Base-by-base conservation (phyloP, 441 rosid genomes). In the Adansonia gregorii region DNA sequence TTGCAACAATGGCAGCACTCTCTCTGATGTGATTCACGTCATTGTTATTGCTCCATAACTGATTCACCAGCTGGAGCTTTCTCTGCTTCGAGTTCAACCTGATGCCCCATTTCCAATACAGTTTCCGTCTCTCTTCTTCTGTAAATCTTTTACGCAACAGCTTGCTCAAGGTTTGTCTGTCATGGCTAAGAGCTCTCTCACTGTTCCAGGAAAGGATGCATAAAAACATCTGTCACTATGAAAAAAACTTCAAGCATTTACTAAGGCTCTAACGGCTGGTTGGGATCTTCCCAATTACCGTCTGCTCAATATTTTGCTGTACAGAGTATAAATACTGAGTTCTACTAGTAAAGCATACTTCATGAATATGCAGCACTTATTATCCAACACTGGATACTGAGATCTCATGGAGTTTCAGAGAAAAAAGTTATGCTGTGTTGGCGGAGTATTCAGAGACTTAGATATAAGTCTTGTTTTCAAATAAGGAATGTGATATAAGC, bases 111-210 rank as follows among this genome's bases (percentile, higher is more conserved):
- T 81, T 93, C 83, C 87, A 80, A 81, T 86, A 95, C 46, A 95
- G 86, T 39, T 83, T 65, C 80, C 68, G 85, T 84, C 93, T 87
- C 79, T 92, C 96, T 64, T 84, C 94, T 83, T 70, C 89, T 0
- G 92, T 80, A 70, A 92, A 81, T 75, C 95, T 89, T 82, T 82
- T 92, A 56, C 87, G 88, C 79, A 93, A 86, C 82, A 93, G 87
- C 89, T 88, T 95, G 91, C 94, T 88, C 73, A 95, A 91, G 88
- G 85, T 92, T 78, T 79, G 78, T 71, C 92, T 88, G 85, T 95
- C 98, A 49, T 86, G 85, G 8, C 81, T n/a, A n/a, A 85, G 81
- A 95, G 97, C 19, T 86, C 90, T 86, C 84, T 93, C 79, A 85
- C 74, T 35, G 19, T 52, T 52, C 22, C 31, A 4, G 54, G 54